Evolutionary conservation across 2,329 filamentous ascomycete genomes (phyloP).

Genomic region (Metarhizium robertsii): DNA sequence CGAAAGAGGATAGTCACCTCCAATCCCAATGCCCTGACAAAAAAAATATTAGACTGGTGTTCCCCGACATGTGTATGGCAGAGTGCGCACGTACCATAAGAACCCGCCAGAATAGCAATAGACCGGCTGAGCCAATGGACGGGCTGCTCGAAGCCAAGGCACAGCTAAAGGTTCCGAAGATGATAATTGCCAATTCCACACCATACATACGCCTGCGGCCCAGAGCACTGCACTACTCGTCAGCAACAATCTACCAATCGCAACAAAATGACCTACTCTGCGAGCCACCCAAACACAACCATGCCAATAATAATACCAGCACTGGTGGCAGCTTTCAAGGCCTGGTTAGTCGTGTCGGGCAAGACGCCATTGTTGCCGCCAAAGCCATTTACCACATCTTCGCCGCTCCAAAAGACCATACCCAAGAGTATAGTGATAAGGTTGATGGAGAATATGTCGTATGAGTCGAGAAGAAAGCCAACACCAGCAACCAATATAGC

Average conservation of each 20-base stretch:
- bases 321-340: conserved; percentile 73
- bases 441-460: conserved; percentile 75
- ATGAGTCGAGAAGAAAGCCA: conserved; percentile 77
- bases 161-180: conserved; percentile 60
- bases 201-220: conserved; percentile 79
- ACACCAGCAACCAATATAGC: conserved; percentile 69
- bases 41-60: conserved; percentile 2
- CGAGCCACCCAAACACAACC: conserved; percentile 66
- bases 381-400: conserved; percentile 32
- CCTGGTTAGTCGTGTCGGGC: conserved; percentile 57
- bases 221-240: conserved; percentile 33
- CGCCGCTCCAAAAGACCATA: conserved; percentile 62
- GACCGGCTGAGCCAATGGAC: conserved; percentile 47
- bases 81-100: conserved; percentile 44
- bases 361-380: conserved; percentile 47
- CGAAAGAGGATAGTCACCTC: conserved; percentile 73
- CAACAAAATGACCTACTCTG: conserved; percentile 40
- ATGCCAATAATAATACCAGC: conserved; percentile 73
- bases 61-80: neutral
- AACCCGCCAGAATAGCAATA: conserved; percentile 67
- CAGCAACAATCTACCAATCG: conserved; percentile 6
- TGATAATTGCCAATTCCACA: conserved; percentile 63
- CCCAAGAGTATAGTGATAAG: conserved; percentile 63
- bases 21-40: conserved; percentile 58
- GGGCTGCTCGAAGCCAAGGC: conserved; percentile 52